Percentiles rank a stretch among this genome's conserved stretches.
phyloP scores from a whole-genome alignment of 768 basidiomycete genomes.

The Dendrothele bispora region DNA sequence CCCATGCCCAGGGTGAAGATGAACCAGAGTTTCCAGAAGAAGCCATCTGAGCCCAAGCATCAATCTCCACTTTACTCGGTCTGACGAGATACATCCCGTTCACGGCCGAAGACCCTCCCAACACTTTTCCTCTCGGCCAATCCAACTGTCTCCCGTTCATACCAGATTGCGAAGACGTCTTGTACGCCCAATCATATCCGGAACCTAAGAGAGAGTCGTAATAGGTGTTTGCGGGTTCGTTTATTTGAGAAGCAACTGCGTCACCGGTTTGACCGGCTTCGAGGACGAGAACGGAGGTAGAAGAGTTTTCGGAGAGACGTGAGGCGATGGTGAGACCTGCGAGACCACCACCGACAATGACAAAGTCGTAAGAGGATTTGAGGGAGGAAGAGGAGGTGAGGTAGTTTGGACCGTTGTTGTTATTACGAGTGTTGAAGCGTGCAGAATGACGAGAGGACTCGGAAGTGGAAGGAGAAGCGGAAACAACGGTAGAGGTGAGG shows the following conservation, averaged over 20 bases:
- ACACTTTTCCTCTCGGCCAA: conserved; percentile 62
- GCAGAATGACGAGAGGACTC: too few relatives aligned
- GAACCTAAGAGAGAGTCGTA: conserved; percentile 47
- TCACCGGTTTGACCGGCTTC: conserved; percentile 3
- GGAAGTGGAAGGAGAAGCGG: too few relatives aligned
- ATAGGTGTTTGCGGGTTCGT: conserved; percentile 52
- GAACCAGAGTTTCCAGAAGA: conserved; percentile 27
- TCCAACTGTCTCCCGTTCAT: conserved; percentile 37
- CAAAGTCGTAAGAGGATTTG: conserved; percentile 7
- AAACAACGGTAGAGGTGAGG: too few relatives aligned
- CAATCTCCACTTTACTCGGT: conserved; percentile 44
- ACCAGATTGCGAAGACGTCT: conserved; percentile 40
- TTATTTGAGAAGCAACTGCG: conserved; percentile 30
- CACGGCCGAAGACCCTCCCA: conserved; percentile 62
- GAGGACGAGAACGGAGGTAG: conserved; percentile 3
- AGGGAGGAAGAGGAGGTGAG: too few relatives aligned
- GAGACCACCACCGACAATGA: conserved; percentile 7
- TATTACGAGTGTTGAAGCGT: too few relatives aligned
- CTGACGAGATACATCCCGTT: conserved; percentile 63
- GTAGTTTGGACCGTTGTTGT: too few relatives aligned
- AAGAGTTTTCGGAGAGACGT: conserved; percentile 2
- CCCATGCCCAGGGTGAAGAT: conserved; percentile 45
- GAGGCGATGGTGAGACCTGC: conserved; percentile 1
- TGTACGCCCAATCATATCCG: conserved; percentile 57
- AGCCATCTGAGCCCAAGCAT: conserved; percentile 46